These are phyloP conservation scores for Corymbia citriodora DNA, from an alignment of 441 rosid genomes.

Conservation along the genomic window DNA sequence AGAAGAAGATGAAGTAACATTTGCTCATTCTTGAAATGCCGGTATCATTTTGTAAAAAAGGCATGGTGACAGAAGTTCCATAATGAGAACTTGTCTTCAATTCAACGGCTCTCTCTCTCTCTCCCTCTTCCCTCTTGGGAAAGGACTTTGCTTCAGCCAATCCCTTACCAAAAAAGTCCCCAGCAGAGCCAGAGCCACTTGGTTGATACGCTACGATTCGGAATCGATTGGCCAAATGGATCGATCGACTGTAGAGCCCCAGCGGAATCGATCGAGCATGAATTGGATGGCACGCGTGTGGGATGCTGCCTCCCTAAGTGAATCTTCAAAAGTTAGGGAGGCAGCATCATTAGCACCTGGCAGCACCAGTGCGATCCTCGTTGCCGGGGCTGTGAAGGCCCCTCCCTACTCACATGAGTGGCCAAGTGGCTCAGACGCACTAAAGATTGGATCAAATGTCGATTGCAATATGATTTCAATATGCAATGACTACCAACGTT, in stretches of 20 bases:
- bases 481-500: background rate
- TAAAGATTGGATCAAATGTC: background rate
- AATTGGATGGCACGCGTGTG: background rate
- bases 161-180: background rate
- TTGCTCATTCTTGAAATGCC: background rate
- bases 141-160: background rate
- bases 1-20: background rate
- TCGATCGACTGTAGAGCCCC: background rate
- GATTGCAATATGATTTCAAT: background rate
- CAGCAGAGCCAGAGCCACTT: background rate
- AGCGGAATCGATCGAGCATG: background rate
- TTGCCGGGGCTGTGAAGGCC: background rate
- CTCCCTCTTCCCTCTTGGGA: background rate
- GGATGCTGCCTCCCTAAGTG: background rate
- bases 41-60: background rate
- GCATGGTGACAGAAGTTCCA: background rate
- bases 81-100: background rate
- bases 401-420: background rate
- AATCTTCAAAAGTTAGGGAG: background rate
- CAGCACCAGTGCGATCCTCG: background rate
- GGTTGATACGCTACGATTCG: background rate
- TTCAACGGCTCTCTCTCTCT: background rate
- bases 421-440: background rate
- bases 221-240: background rate
- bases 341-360: background rate